Base-by-base conservation (phyloP, 768 basidiomycete genomes). In the Boletus barrowsii region DNA sequence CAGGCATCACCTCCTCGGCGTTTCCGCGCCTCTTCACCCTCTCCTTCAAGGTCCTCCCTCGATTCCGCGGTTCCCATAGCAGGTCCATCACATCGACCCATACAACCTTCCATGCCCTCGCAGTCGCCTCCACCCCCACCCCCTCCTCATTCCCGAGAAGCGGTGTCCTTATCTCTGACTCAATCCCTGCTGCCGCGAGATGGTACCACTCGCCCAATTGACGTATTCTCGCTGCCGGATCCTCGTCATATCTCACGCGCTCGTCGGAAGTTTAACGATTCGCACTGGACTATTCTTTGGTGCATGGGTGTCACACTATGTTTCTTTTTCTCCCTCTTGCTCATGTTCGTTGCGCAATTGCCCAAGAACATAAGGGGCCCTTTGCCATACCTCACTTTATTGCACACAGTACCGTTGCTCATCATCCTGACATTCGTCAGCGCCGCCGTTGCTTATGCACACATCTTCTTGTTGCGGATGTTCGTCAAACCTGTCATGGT, bases 401-500 rank as follows among this genome's bases (percentile, higher is more conserved):
- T 91, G 47, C 87, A 87, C 64, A 90, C 88, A 9, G 81, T 93
- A 18, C 90, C 90, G 8, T 72, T 92, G 59, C 76, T 91, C 60
- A 84, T 82, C 29, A 82, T 89, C 60, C 73, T 91, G 53, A 88
- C 87, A 4, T 75, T 88, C 56, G 65, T 83, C 55, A 88, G 87
- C 63, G 88, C 90, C 11, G 69, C 76, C 20, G 80, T 81, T 42
- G 87, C 90, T 9, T 93, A 93, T 66, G 71, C 76, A 41, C 88
- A 91, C 66, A 83, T 92, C 41, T 79, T 84, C 58, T 77, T 95
- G 40, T 73, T 96, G 47, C 83, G 86, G 54, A 77, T 90, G 55
- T 93, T 93, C 61, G 88, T 91, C 53, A 83, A 86, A 53, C 93
- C 93, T 17, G 88, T 92, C 47, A 84, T 96, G 76, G 72, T 92